Evolutionary conservation across 495 filamentous ascomycete species (phyloP).

Genomic region (Xylaria grammica): DNA sequence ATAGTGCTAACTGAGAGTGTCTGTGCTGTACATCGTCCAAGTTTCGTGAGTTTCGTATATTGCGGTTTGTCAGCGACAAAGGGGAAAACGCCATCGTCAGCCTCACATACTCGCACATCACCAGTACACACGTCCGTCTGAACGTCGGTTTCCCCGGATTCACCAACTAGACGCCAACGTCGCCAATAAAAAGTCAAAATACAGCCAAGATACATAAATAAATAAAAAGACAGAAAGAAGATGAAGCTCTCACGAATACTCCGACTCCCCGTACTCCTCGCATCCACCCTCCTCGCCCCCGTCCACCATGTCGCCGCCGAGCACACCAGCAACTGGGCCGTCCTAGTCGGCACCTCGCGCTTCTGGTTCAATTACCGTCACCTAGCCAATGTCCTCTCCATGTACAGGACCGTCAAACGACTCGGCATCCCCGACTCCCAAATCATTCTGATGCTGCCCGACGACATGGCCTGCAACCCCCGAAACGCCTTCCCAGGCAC

Average conservation of each 20-base stretch:
- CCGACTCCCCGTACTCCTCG: constrained; percentile 48
- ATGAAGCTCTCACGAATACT: constrained; percentile 49
- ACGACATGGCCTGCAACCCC: constrained; percentile 99
- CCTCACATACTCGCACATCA: too few relatives aligned
- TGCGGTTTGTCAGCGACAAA: too few relatives aligned
- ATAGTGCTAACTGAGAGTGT: too few relatives aligned
- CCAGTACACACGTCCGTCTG: too few relatives aligned
- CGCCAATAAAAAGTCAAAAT: too few relatives aligned
- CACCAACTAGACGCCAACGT: too few relatives aligned
- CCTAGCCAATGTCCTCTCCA: constrained; percentile 94
- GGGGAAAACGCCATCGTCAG: too few relatives aligned
- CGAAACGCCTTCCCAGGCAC: constrained; percentile 97
- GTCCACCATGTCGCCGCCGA: constrained; percentile 60
- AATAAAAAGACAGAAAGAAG: not conserved
- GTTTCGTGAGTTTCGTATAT: too few relatives aligned
- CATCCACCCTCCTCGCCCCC: constrained; percentile 49
- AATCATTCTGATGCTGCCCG: constrained; percentile 98
- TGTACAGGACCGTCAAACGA: constrained; percentile 98
- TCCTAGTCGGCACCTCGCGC: constrained; percentile 95
- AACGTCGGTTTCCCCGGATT: too few relatives aligned
- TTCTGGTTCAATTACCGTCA: constrained; percentile 99
- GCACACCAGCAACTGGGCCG: constrained; percentile 98
- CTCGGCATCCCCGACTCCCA: constrained; percentile 98
- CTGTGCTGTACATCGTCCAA: too few relatives aligned
- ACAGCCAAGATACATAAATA: not conserved